A percentile compares a stretch with the other conserved stretches of the same genome.
Evolutionary conservation across 1,284 basidiomycete species (phyloP).

Genomic region (Heterobasidion annosum): DNA sequence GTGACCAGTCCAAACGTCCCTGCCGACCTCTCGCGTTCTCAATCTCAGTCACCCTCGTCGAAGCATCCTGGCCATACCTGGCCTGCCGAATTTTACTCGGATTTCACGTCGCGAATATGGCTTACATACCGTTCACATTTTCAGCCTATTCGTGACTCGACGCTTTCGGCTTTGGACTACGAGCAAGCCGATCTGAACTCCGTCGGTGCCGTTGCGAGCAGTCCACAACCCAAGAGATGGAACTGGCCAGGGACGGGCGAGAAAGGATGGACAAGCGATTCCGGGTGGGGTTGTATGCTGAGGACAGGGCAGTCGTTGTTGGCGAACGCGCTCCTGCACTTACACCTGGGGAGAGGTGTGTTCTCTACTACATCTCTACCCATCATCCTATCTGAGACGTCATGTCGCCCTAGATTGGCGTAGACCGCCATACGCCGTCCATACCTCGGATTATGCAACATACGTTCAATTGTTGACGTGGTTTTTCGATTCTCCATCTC

Average conservation of each 20-base stretch:
- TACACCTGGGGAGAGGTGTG: conserved; percentile 83
- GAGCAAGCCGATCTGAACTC: conserved; percentile 19
- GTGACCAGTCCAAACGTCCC: conserved; percentile 19
- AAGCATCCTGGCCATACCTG: conserved; percentile 30
- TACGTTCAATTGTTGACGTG: conserved; percentile 89
- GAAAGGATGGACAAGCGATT: conserved; percentile 84
- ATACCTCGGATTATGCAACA: conserved; percentile 52
- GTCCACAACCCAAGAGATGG: conserved; percentile 35
- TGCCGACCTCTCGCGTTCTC: conserved; percentile 17
- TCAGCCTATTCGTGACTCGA: conserved; percentile 67
- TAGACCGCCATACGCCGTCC: conserved; percentile 50
- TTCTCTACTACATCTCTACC: conserved; percentile 9
- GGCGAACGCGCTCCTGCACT: conserved; percentile 79
- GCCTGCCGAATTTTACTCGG: conserved; percentile 81
- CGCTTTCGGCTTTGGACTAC: conserved; percentile 41
- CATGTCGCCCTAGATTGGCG: conserved; percentile 62
- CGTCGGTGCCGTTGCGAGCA: conserved; percentile 12
- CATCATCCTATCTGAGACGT: conserved; percentile 1
- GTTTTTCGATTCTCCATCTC: conserved; percentile 90
- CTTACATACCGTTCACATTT: conserved; percentile 91
- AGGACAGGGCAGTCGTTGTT: conserved; percentile 90
- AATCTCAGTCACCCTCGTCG: conserved; percentile 24
- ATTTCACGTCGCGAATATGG: conserved; percentile 86
- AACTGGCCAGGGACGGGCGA: conserved; percentile 47
- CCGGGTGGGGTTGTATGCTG: conserved; percentile 98